Conservation (phyloP, 1,139 yeast genomes). For the Zhuliangozyma parablackwelliae region DNA sequence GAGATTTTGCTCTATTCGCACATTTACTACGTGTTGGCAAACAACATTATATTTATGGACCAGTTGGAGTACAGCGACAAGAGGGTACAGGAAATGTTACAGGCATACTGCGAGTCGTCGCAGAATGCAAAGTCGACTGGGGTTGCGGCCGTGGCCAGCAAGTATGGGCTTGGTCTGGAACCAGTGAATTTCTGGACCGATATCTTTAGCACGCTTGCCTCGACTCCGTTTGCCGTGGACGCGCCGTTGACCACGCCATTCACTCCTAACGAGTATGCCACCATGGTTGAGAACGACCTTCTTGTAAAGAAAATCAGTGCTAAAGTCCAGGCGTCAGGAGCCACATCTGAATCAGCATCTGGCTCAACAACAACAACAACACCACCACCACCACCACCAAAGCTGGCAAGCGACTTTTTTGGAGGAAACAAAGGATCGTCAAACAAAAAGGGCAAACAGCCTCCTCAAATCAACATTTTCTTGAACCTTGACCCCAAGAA, state of each 20-base stretch:
- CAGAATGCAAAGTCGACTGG: conserved; percentile 10
- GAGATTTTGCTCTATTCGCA: conserved; percentile 28
- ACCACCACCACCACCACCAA: too few species aligned
- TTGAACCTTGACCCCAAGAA: conserved; percentile 23
- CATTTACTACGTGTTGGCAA: conserved; percentile 28
- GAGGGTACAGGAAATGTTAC: conserved; percentile 20
- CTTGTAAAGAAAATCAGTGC: background rate
- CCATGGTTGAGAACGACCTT: conserved; percentile 3
- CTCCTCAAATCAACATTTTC: conserved; percentile 10
- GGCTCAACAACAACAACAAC: background rate
- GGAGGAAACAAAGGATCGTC: conserved; percentile 5
- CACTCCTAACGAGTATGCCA: conserved; percentile 28
- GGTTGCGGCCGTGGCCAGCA: conserved; percentile 12
- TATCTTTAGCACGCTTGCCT: conserved; percentile 25
- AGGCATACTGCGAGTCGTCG: conserved; percentile 13
- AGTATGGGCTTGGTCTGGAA: conserved; percentile 12
- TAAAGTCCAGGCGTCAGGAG: too few species aligned
- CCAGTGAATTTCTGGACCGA: conserved; percentile 29
- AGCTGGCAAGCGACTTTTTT: too few species aligned
- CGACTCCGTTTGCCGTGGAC: conserved; percentile 26
- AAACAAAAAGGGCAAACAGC: conserved; percentile 5
- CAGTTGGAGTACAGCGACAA: conserved; percentile 25
- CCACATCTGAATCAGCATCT: background rate
- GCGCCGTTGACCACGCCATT: conserved; percentile 22
- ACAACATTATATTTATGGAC: conserved; percentile 26